These are phyloP conservation scores for Colletotrichum lini DNA, from an alignment of 2,329 filamentous ascomycete genomes.

Conservation along the genomic window DNA sequence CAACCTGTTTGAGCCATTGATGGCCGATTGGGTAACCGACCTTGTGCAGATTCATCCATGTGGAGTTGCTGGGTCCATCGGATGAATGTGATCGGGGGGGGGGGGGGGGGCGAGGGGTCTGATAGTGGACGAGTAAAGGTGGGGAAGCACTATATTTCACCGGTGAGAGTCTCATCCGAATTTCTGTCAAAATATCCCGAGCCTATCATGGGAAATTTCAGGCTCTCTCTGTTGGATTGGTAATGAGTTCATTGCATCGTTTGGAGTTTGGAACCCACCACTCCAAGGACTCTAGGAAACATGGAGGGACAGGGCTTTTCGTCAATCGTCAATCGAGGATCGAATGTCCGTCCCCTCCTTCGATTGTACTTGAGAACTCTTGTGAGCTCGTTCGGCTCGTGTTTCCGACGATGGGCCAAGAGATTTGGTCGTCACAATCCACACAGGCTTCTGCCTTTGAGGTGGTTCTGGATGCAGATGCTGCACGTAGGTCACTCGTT, in stretches of 20 bases:
- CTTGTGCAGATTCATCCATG: slow-evolving; percentile 40
- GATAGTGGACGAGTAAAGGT: slow-evolving; percentile 26
- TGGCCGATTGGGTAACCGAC: slow-evolving; percentile 35
- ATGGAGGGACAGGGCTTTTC: slow-evolving; percentile 4
- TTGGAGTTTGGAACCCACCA: neutral
- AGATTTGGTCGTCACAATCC: slow-evolving; percentile 13
- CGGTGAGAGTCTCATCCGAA: slow-evolving; percentile 39
- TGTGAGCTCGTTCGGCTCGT: slow-evolving; percentile 11
- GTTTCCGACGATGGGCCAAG: slow-evolving; percentile 36
- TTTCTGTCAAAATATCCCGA: slow-evolving; percentile 38
- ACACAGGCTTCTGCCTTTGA: slow-evolving; percentile 23
- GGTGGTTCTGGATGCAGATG: slow-evolving; percentile 15
- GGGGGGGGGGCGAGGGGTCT: slow-evolving; percentile 17
- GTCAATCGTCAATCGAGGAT: slow-evolving; percentile 31
- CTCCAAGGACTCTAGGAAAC: slow-evolving; percentile 19
- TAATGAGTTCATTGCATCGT: slow-evolving; percentile 30
- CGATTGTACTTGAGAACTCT: neutral
- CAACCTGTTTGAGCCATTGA: slow-evolving; percentile 4
- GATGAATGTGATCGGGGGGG: slow-evolving; percentile 20
- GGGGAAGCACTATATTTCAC: slow-evolving; percentile 38
- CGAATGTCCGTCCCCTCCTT: slow-evolving; percentile 10
- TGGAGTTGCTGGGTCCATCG: slow-evolving; percentile 32
- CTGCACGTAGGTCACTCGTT: slow-evolving; percentile 9
- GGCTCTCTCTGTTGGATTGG: slow-evolving; percentile 32
- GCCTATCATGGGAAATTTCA: slow-evolving; percentile 39